Conservation (phyloP, 163 green algal species). For the Trebouxiophyceae sp. region DNA sequence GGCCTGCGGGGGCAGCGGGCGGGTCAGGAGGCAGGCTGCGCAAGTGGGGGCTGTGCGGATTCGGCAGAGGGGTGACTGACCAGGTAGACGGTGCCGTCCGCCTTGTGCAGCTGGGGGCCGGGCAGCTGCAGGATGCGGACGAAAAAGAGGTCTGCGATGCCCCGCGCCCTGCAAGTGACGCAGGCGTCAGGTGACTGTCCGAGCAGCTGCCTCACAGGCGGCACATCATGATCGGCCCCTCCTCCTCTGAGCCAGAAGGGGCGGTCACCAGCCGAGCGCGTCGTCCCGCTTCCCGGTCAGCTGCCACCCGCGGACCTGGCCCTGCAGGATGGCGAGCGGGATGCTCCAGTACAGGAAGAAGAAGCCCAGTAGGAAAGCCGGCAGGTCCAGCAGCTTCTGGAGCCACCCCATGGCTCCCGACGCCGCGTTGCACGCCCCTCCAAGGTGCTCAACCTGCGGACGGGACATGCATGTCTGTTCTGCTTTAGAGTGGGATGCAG, state of each 20-base stretch:
- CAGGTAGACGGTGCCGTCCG: slow-evolving; percentile 51
- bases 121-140: slow-evolving; percentile 27
- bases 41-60: neutral
- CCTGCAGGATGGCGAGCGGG: slow-evolving; percentile 29
- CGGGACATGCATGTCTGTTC: too few species aligned
- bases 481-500: too few species aligned
- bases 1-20: slow-evolving; percentile 31
- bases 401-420: too few species aligned
- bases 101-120: slow-evolving; percentile 26
- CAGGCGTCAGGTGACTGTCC: neutral
- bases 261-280: slow-evolving; percentile 57
- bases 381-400: slow-evolving; percentile 19
- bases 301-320: slow-evolving; percentile 44
- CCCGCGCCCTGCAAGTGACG: slow-evolving; percentile 6
- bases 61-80: slow-evolving; percentile 21
- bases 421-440: too few species aligned
- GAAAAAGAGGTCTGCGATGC: slow-evolving; percentile 26
- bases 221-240: neutral
- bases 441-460: too few species aligned
- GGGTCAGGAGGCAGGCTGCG: neutral
- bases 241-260: neutral
- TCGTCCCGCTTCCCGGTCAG: slow-evolving; percentile 44
- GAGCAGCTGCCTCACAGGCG: neutral
- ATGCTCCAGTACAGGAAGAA: slow-evolving; percentile 68
- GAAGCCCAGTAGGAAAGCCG: slow-evolving; percentile 44